A percentile compares a stretch with the other conserved stretches of the same genome.
These are phyloP conservation scores for Quambalaria eucalypti DNA, from an alignment of 1,284 basidiomycete species.

Conservation along the genomic window DNA sequence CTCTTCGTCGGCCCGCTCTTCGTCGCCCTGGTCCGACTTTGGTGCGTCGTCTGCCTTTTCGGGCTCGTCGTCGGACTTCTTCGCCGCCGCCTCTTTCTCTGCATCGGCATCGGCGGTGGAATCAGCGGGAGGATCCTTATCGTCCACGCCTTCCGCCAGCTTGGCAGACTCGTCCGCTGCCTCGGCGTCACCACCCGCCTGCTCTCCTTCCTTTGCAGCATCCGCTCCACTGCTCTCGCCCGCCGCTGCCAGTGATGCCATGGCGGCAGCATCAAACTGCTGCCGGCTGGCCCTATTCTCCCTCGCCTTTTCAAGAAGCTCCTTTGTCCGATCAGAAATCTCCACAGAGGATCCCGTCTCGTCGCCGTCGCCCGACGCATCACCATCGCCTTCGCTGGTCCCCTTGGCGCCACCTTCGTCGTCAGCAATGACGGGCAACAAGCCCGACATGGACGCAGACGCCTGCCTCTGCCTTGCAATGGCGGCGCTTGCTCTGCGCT, in stretches of 20 bases:
- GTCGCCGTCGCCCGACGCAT: no score
- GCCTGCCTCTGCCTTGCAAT: slow-evolving; percentile 2
- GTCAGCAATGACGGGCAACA: not conserved
- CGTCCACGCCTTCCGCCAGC: no score
- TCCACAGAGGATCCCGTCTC: not conserved
- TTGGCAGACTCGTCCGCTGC: no score
- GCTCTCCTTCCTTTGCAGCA: no score
- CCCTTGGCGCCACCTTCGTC: not conserved
- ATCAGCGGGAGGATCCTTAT: no score
- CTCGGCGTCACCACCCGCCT: no score
- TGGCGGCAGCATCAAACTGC: no score
- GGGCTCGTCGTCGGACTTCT: not conserved
- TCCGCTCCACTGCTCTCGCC: no score
- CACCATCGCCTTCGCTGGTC: not conserved
- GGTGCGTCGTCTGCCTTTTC: not conserved
- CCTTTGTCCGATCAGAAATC: not conserved
- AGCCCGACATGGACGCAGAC: not conserved
- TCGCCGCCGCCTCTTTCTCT: not conserved
- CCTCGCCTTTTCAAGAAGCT: not conserved
- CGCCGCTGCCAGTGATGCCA: no score
- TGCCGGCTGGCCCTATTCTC: slow-evolving; percentile 2
- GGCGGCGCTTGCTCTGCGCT: not conserved
- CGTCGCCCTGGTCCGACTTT: not conserved
- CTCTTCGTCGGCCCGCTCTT: not conserved
- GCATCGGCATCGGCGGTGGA: not conserved